Base-by-base conservation (phyloP, 768 basidiomycete genomes). In the Hericium alpestre region DNA sequence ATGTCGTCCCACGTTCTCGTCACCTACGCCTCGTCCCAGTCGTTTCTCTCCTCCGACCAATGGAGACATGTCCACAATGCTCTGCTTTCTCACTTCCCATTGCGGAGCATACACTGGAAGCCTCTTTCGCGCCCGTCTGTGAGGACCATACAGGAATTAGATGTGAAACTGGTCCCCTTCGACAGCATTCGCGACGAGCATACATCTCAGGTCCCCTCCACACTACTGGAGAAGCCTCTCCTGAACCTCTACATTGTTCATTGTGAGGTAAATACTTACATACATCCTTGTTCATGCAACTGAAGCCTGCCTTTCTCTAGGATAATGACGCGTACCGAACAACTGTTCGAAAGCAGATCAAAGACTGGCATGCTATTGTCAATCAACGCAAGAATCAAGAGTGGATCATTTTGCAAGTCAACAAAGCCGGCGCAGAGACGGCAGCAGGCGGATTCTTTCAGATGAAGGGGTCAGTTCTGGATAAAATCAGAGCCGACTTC, bases 91-190 rank as follows among this genome's bases (percentile, higher is more conserved):
- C 89, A 88, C 63, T 70, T 90, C 6, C 96, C 96, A 0, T 74
- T 99, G 54, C 83, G 86, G 53, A 94, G 87, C 70, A 79, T 98
- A 25, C 91, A 97, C 70, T 97, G 96, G 94, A 94, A 90, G 69
- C 79, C 88, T 16, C 65, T 79, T 4, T 80, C 83, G 2, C 76
- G 86, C 46, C 77, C 86, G 4, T 81, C 81, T 15, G 74, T 93
- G 46, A 80, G 88, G 61, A 96, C 92, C 0, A 91, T 99, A 53
- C 92, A 93, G 66, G 86, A 91, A 62, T 78, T 97, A n/a, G 77
- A 86, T 59, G 80, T 96, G 55, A 77, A 81, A 40, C 72, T 98
- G 43, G 78, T 87, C 8, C 71, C 82, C 6, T 74, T 90, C 43
- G 86, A 86, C 60, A 76, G 76, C 38, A 66, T 86, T 51, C 81